Evolutionary conservation across 345 rosid genomes (phyloP).

Genomic region (Streptanthus diversifolius): DNA sequence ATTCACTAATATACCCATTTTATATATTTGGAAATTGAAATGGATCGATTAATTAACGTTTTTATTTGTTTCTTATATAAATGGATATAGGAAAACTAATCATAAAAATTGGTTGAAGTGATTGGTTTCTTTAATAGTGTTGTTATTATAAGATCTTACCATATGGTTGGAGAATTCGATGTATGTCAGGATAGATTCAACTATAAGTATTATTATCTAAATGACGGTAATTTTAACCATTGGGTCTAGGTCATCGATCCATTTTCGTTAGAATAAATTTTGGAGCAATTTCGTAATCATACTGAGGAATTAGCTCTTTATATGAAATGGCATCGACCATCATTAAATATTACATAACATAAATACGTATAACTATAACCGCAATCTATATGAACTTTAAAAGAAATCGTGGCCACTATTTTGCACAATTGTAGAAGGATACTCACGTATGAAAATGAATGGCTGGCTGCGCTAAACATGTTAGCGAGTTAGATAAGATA

Average conservation of each 20-base stretch:
- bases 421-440: background rate
- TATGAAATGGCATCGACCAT: background rate
- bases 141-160: background rate
- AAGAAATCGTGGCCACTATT: background rate
- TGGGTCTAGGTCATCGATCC: background rate
- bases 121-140: background rate
- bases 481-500: slow-evolving; percentile 1
- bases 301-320: background rate
- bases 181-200: background rate
- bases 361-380: background rate
- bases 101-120: background rate
- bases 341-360: background rate
- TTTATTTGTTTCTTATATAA: background rate
- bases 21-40: background rate
- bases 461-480: slow-evolving; percentile 11
- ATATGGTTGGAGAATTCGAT: background rate
- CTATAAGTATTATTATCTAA: background rate
- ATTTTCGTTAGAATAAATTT: background rate
- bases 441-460: background rate
- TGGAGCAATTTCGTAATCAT: background rate
- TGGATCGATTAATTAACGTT: background rate
- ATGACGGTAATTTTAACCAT: background rate
- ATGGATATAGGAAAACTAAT: too few species aligned
- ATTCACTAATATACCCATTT: background rate
- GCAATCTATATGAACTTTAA: background rate